Percentiles rank a stretch among this genome's conserved stretches.
These are phyloP conservation scores for Lathyrus oleraceus DNA, from an alignment of 306 rosid genomes.

Conservation along the genomic window DNA sequence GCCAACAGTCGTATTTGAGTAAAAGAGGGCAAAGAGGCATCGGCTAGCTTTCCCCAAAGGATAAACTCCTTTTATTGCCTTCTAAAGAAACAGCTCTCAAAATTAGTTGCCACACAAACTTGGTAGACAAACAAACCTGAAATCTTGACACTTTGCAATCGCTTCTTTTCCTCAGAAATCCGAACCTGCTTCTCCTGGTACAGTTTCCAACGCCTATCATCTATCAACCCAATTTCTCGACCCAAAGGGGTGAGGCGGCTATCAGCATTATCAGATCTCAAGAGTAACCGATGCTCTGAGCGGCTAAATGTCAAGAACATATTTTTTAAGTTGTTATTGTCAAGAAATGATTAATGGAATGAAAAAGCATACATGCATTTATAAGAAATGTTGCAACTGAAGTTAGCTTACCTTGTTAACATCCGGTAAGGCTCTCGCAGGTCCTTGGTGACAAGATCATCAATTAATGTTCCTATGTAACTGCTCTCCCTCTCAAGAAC, in stretches of 20 bases:
- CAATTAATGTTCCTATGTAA: slow-evolving; percentile 83
- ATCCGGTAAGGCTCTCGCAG: slow-evolving; percentile 51
- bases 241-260: slow-evolving; percentile 95
- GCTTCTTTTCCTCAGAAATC: slow-evolving; percentile 84
- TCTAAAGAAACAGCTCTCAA: slow-evolving; percentile 21
- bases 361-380: slow-evolving; percentile 26
- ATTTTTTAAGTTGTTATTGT: neutral
- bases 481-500: slow-evolving; percentile 98
- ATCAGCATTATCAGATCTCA: slow-evolving; percentile 96
- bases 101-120: slow-evolving; percentile 18
- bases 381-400: slow-evolving; percentile 8
- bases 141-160: slow-evolving; percentile 74
- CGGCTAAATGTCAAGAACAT: slow-evolving; percentile 58
- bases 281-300: slow-evolving; percentile 94
- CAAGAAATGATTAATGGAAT: slow-evolving; percentile 15
- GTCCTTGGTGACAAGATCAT: slow-evolving; percentile 55
- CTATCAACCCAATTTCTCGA: slow-evolving; percentile 86
- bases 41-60: slow-evolving; percentile 9
- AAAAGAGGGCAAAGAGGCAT: neutral
- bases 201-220: slow-evolving; percentile 90
- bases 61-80: slow-evolving; percentile 23
- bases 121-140: slow-evolving; percentile 56
- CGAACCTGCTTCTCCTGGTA: slow-evolving; percentile 84
- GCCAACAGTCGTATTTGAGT: slow-evolving; percentile 8
- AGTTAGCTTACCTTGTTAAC: slow-evolving; percentile 46